A percentile compares a stretch with the other conserved stretches of the same genome.
Conservation (phyloP, 2,329 filamentous ascomycete species). For the Sarocladium brachiariae region DNA sequence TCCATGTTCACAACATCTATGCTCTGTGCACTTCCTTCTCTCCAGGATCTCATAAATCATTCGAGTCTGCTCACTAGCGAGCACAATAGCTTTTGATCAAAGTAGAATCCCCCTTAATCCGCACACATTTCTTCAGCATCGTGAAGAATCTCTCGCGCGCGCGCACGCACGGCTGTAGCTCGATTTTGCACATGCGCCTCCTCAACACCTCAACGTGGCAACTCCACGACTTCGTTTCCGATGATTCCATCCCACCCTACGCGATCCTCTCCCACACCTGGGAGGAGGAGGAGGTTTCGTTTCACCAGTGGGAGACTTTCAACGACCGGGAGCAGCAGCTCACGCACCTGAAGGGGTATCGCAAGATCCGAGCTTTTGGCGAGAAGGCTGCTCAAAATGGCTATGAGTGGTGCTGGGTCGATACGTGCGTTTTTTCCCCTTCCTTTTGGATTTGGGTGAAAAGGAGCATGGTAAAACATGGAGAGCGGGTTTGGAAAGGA, state of each 20-base stretch:
- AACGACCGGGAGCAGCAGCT: neutral
- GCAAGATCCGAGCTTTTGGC: slow-evolving; percentile 16
- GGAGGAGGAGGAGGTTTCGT: slow-evolving; percentile 22
- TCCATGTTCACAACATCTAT: too few species aligned
- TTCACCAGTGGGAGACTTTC: slow-evolving; percentile 16
- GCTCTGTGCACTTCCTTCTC: too few species aligned
- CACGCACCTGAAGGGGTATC: slow-evolving; percentile 13
- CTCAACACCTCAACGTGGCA: slow-evolving; percentile 17
- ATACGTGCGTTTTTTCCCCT: slow-evolving; percentile 7
- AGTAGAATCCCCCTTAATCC: too few species aligned
- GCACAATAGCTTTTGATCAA: too few species aligned
- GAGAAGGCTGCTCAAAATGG: slow-evolving; percentile 1
- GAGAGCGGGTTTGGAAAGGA: too few species aligned
- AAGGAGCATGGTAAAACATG: too few species aligned
- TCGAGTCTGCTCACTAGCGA: too few species aligned
- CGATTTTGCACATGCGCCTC: slow-evolving; percentile 16
- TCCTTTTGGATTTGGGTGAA: neutral
- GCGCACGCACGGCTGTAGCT: too few species aligned
- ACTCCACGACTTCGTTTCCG: slow-evolving; percentile 17
- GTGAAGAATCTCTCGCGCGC: too few species aligned
- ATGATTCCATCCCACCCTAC: slow-evolving; percentile 17
- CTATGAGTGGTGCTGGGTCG: slow-evolving; percentile 19
- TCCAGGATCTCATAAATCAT: too few species aligned
- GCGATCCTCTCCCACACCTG: slow-evolving; percentile 31
- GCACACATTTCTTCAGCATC: too few species aligned